Base-by-base conservation (phyloP, 2,329 filamentous ascomycete genomes). In the Calonectria ilicicola region DNA sequence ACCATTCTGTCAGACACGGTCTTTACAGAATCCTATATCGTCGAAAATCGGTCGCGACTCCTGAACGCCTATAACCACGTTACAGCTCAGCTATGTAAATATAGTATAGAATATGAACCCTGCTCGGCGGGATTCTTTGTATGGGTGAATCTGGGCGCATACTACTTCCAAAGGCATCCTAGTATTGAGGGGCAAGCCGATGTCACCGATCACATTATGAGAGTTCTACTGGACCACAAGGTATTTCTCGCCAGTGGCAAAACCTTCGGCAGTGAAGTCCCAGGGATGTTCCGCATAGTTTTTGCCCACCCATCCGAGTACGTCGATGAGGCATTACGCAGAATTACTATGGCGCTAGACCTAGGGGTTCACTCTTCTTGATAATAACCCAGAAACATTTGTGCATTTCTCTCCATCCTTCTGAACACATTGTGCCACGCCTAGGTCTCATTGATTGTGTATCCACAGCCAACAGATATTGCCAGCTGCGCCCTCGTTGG, bases 81-180 rank as follows among this genome's bases (percentile, higher is more conserved):
- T 0, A 82, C 81, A 0, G 40, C 62, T 0, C 85, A 82, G 74
- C 81, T 88, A 2, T 78, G 78, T 19, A 73, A 81, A 2, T 80
- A 87, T 15, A 78, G 79, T 1, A 86, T 91, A n/a, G 78, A 83
- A n/a, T 89, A 89, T 74, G 82, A 85, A 0, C 79, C 83, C 0
- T 87, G 87, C 0, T 83, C 81, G 3, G 89, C 89, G 0, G 89
- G 85, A 0, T 90, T 91, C 76, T 91, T 90, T 75, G 75, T 91
- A 1, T 91, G 88, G 87, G 81, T 88, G 2, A 82, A 90, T 74
- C 80, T 91, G 3, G 82, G 83, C 3, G 74, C 77, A 23, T 78
- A 74, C 9, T 84, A 82, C 35, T 66, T 42, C 21, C 66, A 65
- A 62, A 72, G 72, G 1, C 75, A 79, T 56, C 46, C 70, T 1